Base-by-base conservation (phyloP, 352 stramenopile genomes). In the Phytopythium kandeliae region DNA sequence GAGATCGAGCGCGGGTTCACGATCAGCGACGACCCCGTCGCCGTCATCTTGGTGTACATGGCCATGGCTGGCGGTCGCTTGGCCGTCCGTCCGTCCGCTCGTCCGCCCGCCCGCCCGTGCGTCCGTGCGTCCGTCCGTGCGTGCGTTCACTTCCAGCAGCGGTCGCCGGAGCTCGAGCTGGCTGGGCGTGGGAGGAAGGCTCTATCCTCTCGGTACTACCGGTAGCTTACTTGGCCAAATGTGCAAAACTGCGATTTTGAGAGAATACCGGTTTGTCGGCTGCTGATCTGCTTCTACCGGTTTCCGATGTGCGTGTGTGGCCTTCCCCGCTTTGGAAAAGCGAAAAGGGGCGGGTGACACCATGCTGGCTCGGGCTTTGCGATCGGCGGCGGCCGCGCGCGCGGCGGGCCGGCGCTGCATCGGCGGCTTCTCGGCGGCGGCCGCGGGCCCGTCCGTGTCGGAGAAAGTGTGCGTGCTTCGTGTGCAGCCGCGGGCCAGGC, bases 41-140 rank as follows among this genome's bases (percentile, higher is more conserved):
- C 65, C 50, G 69, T 86, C 78, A 89, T 89, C 60, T 86, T 85
- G 31, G 78, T 89, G 63, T 85, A 89, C 78, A 89, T 89, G 22
- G 67, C 67, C 71, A 81, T 81, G 24, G 21, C n/a, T n/a, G n/a
- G n/a, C n/a, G n/a, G n/a, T n/a, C n/a, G n/a, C n/a, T n/a, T n/a
- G n/a, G n/a, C n/a, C n/a, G n/a, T n/a, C n/a, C n/a, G n/a, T n/a
- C n/a, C n/a, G n/a, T n/a, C n/a, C n/a, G n/a, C n/a, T n/a, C n/a
- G n/a, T n/a, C n/a, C n/a, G n/a, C n/a, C n/a, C n/a, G n/a, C n/a
- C n/a, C n/a, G n/a, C n/a, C n/a, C n/a, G n/a, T n/a, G n/a, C n/a
- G n/a, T n/a, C n/a, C n/a, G n/a, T n/a, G n/a, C n/a, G n/a, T n/a
- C n/a, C n/a, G n/a, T n/a, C n/a, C n/a, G n/a, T n/a, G n/a, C n/a